Evolutionary conservation across 1,139 yeast genomes (phyloP).

Genomic region (Scheffersomyces illinoinensis): DNA sequence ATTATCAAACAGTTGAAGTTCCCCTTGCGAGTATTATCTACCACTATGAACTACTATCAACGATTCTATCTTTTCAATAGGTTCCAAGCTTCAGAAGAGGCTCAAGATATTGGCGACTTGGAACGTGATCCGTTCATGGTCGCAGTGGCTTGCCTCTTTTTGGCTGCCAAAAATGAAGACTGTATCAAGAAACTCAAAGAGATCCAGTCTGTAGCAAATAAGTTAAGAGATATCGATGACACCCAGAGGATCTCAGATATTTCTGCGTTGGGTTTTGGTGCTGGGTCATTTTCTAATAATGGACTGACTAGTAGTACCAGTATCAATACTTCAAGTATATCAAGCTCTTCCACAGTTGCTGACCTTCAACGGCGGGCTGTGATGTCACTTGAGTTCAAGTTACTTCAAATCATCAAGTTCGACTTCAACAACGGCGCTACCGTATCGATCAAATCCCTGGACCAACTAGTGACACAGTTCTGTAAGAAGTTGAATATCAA

Average conservation of each 20-base stretch:
- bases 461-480: conserved; percentile 68
- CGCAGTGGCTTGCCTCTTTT: conserved; percentile 71
- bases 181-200: conserved; percentile 80
- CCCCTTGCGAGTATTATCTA: conserved; percentile 66
- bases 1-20: conserved; percentile 56
- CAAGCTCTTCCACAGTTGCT: conserved; percentile 10
- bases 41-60: conserved; percentile 72
- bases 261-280: background rate
- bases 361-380: conserved; percentile 57
- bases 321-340: background rate
- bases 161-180: conserved; percentile 85
- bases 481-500: conserved; percentile 54
- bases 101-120: conserved; percentile 19
- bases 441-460: conserved; percentile 50
- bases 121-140: conserved; percentile 52
- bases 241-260: conserved; percentile 2
- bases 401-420: conserved; percentile 72
- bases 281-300: background rate
- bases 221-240: conserved; percentile 33
- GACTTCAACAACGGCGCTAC: conserved; percentile 63
- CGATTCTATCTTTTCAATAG: conserved; percentile 65
- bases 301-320: background rate
- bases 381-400: conserved; percentile 62
- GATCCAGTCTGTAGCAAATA: conserved; percentile 47
- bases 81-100: conserved; percentile 27